Percentiles rank a stretch among this genome's conserved stretches.
Evolutionary conservation across 2,329 filamentous ascomycete species (phyloP).

Genomic region (Epicoccum nigrum): DNA sequence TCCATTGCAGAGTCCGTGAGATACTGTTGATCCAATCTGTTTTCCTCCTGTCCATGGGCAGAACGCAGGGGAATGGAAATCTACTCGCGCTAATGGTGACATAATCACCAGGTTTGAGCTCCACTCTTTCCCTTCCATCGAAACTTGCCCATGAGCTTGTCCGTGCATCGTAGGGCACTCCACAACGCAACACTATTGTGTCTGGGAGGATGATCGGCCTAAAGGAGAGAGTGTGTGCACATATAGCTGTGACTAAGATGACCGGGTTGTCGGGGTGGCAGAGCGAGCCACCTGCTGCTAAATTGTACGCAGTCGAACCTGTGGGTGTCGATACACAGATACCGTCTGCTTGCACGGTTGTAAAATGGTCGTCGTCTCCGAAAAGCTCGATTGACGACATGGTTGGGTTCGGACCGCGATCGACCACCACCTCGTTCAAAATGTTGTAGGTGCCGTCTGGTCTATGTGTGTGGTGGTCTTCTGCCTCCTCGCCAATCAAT

Average conservation of each 20-base stretch:
- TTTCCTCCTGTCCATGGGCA: slow-evolving; percentile 69
- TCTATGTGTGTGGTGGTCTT: slow-evolving; percentile 82
- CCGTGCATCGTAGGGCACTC: slow-evolving; percentile 91
- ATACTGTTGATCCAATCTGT: slow-evolving; percentile 87
- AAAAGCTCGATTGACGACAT: slow-evolving; percentile 94
- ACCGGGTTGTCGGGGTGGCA: slow-evolving; percentile 97
- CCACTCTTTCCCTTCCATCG: slow-evolving; percentile 82
- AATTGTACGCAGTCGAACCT: slow-evolving; percentile 92
- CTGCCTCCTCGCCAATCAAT: slow-evolving; percentile 82
- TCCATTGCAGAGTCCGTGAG: slow-evolving; percentile 79
- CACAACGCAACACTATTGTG: slow-evolving; percentile 89
- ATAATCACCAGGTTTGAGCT: slow-evolving; percentile 79
- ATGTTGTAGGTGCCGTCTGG: slow-evolving; percentile 88
- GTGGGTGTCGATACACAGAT: slow-evolving; percentile 94
- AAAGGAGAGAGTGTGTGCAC: slow-evolving; percentile 93
- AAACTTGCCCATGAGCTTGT: slow-evolving; percentile 97
- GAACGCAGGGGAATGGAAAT: slow-evolving; percentile 79
- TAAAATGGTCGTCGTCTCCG: slow-evolving; percentile 94
- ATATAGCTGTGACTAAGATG: slow-evolving; percentile 92
- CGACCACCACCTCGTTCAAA: slow-evolving; percentile 94
- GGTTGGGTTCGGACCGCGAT: slow-evolving; percentile 90
- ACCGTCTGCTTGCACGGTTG: slow-evolving; percentile 89
- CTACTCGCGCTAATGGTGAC: slow-evolving; percentile 82
- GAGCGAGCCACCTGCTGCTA: slow-evolving; percentile 91
- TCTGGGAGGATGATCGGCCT: slow-evolving; percentile 95